Evolutionary conservation across 179 eudicot genomes (phyloP).

Genomic region (Vitellaria paradoxa): DNA sequence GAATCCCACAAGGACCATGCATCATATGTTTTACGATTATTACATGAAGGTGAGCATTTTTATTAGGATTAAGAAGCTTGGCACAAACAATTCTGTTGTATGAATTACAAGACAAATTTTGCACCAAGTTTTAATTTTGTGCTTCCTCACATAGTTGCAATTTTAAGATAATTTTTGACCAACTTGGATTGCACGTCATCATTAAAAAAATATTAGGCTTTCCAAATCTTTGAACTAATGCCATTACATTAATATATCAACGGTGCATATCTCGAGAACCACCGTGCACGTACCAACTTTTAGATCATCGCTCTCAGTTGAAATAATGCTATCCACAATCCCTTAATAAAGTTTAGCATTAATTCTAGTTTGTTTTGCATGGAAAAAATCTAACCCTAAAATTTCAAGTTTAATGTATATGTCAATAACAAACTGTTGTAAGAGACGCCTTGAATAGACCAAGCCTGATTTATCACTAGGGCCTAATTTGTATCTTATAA

Average conservation of each 20-base stretch:
- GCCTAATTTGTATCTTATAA: no score
- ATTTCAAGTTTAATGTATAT: no score
- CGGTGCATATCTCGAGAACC: background rate
- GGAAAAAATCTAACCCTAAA: no score
- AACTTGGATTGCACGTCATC: background rate
- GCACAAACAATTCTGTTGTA: no score
- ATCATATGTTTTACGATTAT: background rate
- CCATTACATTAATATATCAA: background rate
- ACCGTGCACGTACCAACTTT: background rate
- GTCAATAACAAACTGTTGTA: no score
- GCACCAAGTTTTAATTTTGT: no score
- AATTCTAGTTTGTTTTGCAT: no score
- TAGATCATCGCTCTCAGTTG: background rate
- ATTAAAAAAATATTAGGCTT: background rate
- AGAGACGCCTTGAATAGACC: no score
- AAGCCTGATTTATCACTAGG: no score
- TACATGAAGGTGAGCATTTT: background rate
- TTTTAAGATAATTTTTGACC: background rate
- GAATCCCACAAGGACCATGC: conserved; percentile 5
- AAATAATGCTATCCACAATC: background rate
- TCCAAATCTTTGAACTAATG: background rate
- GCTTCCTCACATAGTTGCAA: background rate
- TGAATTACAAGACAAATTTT: background rate
- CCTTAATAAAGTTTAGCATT: background rate
- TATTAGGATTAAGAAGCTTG: background rate